Conservation (phyloP, 176 grass and related monocot species). For the Pharus latifolius region DNA sequence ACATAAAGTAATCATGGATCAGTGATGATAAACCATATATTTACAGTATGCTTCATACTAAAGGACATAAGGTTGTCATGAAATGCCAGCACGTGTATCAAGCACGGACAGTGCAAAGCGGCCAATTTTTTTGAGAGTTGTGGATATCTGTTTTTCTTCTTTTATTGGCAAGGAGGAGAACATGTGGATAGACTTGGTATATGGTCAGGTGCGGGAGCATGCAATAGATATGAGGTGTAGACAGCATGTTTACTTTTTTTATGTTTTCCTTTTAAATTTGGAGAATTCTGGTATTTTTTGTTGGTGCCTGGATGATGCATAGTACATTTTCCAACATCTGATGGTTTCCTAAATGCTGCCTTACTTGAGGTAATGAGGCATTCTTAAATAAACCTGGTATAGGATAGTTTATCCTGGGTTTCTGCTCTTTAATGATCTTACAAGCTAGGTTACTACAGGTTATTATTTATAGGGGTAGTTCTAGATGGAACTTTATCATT, state of each 20-base stretch:
- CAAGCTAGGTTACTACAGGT: too few species aligned
- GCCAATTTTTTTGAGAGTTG: neutral
- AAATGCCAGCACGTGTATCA: neutral
- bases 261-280: neutral
- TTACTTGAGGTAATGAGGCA: neutral
- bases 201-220: neutral
- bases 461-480: too few species aligned
- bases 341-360: neutral
- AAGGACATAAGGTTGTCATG: neutral
- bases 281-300: neutral
- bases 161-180: neutral
- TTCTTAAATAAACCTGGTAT: neutral
- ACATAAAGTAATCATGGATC: neutral
- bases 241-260: neutral
- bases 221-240: neutral
- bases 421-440: too few species aligned
- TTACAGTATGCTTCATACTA: neutral
- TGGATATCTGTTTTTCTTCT: neutral
- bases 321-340: neutral
- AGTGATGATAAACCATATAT: neutral
- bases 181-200: neutral
- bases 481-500: too few species aligned
- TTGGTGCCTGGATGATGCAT: neutral
- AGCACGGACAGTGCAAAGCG: neutral
- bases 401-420: neutral